These are phyloP conservation scores for Xerocomus brunneocitrinus DNA, from an alignment of 768 basidiomycete species.

Conservation along the genomic window DNA sequence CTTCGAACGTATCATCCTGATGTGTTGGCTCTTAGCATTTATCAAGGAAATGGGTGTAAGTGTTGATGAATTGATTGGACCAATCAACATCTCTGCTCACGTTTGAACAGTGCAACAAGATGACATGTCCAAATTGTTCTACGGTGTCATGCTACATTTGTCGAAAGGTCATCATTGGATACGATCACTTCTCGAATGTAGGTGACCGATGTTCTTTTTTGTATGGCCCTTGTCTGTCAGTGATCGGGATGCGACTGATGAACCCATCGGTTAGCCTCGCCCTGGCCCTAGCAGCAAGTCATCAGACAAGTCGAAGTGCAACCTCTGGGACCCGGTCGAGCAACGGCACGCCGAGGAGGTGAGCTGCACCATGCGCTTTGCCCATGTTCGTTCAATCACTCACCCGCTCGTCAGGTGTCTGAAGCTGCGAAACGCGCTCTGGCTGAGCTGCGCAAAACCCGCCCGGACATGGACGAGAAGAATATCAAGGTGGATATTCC, in stretches of 20 bases:
- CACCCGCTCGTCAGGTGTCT: conserved; percentile 46
- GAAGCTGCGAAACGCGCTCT: conserved; percentile 62
- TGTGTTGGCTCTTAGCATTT: conserved; percentile 48
- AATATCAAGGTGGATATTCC: conserved; percentile 66
- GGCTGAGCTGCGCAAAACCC: conserved; percentile 52
- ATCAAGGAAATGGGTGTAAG: conserved; percentile 75
- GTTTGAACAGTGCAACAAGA: conserved; percentile 78
- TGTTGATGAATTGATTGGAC: conserved; percentile 6
- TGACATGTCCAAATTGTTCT: conserved; percentile 69
- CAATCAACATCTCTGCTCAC: not conserved
- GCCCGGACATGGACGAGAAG: conserved; percentile 61
- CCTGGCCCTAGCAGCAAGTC: conserved; percentile 10
- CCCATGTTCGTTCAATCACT: not conserved
- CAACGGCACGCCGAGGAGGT: conserved; percentile 66
- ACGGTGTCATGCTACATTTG: conserved; percentile 85
- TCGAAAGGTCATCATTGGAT: conserved; percentile 63
- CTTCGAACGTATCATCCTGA: not conserved
- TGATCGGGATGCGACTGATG: conserved; percentile 5
- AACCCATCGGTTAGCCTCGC: conserved; percentile 16
- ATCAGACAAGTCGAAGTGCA: conserved; percentile 46
- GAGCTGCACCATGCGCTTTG: not conserved
- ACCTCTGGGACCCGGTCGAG: conserved; percentile 66
- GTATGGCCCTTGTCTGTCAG: not conserved
- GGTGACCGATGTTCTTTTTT: conserved; percentile 8
- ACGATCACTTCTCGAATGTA: conserved; percentile 69